These are phyloP conservation scores for Penicillium samsonianum DNA, from an alignment of 495 filamentous ascomycete genomes.

Conservation along the genomic window DNA sequence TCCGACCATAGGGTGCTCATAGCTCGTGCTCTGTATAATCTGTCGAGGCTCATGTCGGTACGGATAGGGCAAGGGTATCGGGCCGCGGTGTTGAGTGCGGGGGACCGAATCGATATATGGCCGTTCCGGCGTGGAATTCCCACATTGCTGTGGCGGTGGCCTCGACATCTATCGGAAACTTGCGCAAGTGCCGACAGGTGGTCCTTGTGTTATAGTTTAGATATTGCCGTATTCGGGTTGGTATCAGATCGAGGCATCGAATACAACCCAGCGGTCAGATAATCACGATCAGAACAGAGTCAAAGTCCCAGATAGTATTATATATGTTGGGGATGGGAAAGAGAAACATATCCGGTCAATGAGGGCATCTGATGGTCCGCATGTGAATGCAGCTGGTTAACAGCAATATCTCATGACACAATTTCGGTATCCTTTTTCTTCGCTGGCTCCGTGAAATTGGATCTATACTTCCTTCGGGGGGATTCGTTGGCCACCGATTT, in stretches of 20 bases:
- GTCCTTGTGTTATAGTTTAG: conserved; percentile 21
- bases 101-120: conserved; percentile 15
- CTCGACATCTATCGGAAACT: conserved; percentile 28
- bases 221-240: conserved; percentile 17
- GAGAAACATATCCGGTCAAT: conserved; percentile 27
- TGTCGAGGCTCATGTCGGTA: conserved; percentile 29
- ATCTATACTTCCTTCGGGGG: conserved; percentile 10
- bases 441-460: not conserved
- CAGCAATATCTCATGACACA: not conserved
- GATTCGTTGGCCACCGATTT: conserved; percentile 1
- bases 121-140: conserved; percentile 23
- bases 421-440: not conserved
- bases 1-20: conserved; percentile 22
- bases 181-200: conserved; percentile 16
- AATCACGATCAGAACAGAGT: conserved; percentile 4
- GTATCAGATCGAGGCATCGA: conserved; percentile 22
- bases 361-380: conserved; percentile 27
- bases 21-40: conserved; percentile 17
- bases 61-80: conserved; percentile 21
- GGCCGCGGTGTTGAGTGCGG: conserved; percentile 13
- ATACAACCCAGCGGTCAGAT: conserved; percentile 20
- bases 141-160: conserved; percentile 28
- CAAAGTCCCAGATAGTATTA: conserved; percentile 19
- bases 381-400: conserved; percentile 17
- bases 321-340: conserved; percentile 7